Percentiles rank a stretch among this genome's conserved stretches.
Evolutionary conservation across 2,329 filamentous ascomycete species (phyloP).

Genomic region (Hypoxylon sp.): DNA sequence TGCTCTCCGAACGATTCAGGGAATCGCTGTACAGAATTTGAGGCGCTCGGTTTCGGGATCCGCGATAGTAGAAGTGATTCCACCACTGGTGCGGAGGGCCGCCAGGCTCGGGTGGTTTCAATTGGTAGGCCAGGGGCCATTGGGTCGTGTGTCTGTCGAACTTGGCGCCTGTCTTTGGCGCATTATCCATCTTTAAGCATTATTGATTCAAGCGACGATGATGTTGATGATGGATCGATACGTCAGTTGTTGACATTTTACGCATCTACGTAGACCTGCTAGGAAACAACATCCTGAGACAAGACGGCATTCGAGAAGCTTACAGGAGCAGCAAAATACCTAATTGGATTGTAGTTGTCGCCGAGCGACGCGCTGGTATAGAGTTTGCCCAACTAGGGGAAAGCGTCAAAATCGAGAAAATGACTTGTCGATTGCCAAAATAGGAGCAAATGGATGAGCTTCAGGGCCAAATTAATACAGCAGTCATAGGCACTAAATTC

Average conservation of each 20-base stretch:
- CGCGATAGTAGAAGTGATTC: slow-evolving; percentile 31
- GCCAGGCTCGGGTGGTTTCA: not conserved
- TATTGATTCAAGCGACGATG: not conserved
- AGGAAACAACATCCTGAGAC: too few relatives aligned
- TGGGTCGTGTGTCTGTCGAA: slow-evolving; percentile 26
- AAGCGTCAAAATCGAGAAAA: too few relatives aligned
- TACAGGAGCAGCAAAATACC: too few relatives aligned
- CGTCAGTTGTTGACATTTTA: not conserved
- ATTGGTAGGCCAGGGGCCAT: slow-evolving; percentile 38
- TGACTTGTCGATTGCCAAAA: too few relatives aligned
- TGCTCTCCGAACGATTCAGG: slow-evolving; percentile 28
- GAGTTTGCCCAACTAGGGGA: too few relatives aligned
- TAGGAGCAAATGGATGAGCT: too few relatives aligned
- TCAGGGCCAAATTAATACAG: too few relatives aligned
- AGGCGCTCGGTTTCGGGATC: slow-evolving; percentile 14
- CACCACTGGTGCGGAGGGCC: slow-evolving; percentile 23
- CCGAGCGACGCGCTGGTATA: too few relatives aligned
- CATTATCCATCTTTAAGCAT: slow-evolving; percentile 1
- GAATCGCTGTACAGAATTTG: slow-evolving; percentile 34
- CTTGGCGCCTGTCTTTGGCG: not conserved
- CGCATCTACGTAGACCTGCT: too few relatives aligned
- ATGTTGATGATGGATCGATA: not conserved
- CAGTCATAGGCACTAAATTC: too few relatives aligned
- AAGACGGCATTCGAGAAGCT: too few relatives aligned
- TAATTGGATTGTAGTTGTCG: too few relatives aligned